Evolutionary conservation across 2,329 filamentous ascomycete species (phyloP).

Genomic region (Mycocentrospora acerina): DNA sequence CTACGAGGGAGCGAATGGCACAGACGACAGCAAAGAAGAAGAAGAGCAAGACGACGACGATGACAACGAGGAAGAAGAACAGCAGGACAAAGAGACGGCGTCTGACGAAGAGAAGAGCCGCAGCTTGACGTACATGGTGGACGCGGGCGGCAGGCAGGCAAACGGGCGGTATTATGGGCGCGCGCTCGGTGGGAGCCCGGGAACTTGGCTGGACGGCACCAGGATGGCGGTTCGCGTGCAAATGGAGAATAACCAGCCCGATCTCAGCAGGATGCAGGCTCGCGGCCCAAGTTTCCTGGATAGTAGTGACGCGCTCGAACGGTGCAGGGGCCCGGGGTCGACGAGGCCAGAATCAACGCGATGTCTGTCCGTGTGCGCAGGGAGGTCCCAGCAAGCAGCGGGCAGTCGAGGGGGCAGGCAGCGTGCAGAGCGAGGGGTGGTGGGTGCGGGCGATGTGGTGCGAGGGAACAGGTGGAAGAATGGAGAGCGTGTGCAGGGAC

Average conservation of each 20-base stretch:
- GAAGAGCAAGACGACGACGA: conserved; percentile 3
- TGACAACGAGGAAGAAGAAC: conserved; percentile 1
- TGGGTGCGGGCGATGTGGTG: too few relatives aligned
- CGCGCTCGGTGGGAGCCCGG: conserved; percentile 4
- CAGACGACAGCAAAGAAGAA: conserved; percentile 16
- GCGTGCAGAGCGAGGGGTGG: too few relatives aligned
- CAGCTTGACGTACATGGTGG: conserved; percentile 39
- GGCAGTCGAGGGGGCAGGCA: too few relatives aligned
- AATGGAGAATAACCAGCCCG: conserved; percentile 13
- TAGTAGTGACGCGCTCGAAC: too few relatives aligned
- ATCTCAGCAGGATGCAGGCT: conserved; percentile 7
- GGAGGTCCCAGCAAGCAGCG: too few relatives aligned
- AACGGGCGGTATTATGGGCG: conserved; percentile 20
- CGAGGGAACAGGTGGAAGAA: too few relatives aligned
- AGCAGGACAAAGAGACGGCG: conserved; percentile 12
- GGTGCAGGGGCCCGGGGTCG: too few relatives aligned
- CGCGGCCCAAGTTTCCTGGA: too few relatives aligned
- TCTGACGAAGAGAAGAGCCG: conserved; percentile 28
- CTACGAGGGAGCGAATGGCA: conserved; percentile 7
- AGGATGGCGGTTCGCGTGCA: neutral
- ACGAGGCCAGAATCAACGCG: too few relatives aligned
- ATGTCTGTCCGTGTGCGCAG: too few relatives aligned
- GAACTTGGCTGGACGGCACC: conserved; percentile 5
- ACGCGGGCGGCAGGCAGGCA: too few relatives aligned
- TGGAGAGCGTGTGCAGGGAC: too few relatives aligned